These are phyloP conservation scores for Saccharomycopsis lassenensis DNA, from an alignment of 805 yeast species.

Conservation along the genomic window DNA sequence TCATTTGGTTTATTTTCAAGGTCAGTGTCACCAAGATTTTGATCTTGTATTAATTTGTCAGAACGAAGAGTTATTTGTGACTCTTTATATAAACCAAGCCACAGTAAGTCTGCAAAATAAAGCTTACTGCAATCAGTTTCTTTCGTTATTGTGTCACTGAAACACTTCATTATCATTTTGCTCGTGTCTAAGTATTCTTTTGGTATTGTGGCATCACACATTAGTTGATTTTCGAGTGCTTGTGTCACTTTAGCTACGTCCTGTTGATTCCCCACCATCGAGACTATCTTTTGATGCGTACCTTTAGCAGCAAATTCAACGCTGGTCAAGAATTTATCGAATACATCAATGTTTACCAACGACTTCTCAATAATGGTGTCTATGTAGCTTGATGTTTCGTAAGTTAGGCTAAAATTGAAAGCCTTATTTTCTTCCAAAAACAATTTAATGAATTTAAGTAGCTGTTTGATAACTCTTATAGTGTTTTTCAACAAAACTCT, in stretches of 20 bases:
- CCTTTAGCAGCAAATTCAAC: constrained; percentile 4
- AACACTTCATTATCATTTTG: constrained; percentile 5
- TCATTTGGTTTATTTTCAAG: not conserved
- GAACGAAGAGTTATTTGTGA: not conserved
- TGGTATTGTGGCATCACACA: constrained; percentile 16
- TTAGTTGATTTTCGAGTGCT: constrained; percentile 11
- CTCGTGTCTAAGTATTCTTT: constrained; percentile 7
- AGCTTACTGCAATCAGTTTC: constrained; percentile 7
- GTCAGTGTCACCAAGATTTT: not conserved
- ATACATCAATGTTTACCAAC: constrained; percentile 8
- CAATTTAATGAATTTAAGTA: constrained; percentile 3
- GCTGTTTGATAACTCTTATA: constrained; percentile 11
- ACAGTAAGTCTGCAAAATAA: constrained; percentile 7
- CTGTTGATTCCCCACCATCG: not conserved
- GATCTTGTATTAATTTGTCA: not conserved
- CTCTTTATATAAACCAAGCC: constrained; percentile 11
- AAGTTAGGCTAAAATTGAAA: not conserved
- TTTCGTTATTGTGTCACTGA: constrained; percentile 9
- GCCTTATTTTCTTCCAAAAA: constrained; percentile 10
- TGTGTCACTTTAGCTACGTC: not conserved
- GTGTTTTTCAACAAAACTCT: constrained; percentile 9
- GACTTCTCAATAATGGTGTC: constrained; percentile 11
- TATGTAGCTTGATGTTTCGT: constrained; percentile 1
- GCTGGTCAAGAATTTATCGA: constrained; percentile 12
- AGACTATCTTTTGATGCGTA: not conserved